phyloP scores from a whole-genome alignment of 129 eudicot genomes.

The Chrysanthemum seticuspe region DNA sequence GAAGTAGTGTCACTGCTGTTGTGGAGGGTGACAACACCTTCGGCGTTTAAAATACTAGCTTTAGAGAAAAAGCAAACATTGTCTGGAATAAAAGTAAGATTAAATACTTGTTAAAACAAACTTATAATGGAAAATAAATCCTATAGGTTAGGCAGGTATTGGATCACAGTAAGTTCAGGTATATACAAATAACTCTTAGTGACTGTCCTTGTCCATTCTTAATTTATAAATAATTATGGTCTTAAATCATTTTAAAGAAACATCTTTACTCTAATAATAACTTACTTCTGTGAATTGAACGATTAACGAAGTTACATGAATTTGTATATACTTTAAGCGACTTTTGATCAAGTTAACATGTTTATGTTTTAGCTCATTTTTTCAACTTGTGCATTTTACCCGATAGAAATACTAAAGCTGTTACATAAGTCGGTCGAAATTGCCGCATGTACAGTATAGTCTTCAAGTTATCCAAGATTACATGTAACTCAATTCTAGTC shows the following conservation, averaged over 20 bases:
- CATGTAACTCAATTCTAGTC: background rate
- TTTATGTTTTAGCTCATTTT: background rate
- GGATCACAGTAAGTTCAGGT: background rate
- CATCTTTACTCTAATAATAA: too few relatives aligned
- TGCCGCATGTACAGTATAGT: background rate
- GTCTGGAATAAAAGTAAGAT: background rate
- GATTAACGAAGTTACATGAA: too few relatives aligned
- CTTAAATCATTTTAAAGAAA: too few relatives aligned
- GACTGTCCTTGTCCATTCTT: background rate
- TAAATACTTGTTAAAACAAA: background rate
- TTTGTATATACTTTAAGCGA: too few relatives aligned
- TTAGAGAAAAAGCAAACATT: conserved; percentile 4
- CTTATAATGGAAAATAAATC: background rate
- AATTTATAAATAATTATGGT: too few relatives aligned
- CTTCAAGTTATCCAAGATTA: background rate
- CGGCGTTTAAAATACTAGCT: background rate
- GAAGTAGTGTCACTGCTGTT: background rate
- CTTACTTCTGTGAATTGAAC: too few relatives aligned
- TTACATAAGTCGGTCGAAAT: background rate
- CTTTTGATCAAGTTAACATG: too few relatives aligned
- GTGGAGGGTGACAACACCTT: background rate
- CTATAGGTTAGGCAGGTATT: background rate
- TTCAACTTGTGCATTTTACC: background rate
- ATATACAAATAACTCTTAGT: background rate
- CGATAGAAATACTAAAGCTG: background rate